Evolutionary conservation across 345 rosid genomes (phyloP).

Genomic region (Dimocarpus longan): DNA sequence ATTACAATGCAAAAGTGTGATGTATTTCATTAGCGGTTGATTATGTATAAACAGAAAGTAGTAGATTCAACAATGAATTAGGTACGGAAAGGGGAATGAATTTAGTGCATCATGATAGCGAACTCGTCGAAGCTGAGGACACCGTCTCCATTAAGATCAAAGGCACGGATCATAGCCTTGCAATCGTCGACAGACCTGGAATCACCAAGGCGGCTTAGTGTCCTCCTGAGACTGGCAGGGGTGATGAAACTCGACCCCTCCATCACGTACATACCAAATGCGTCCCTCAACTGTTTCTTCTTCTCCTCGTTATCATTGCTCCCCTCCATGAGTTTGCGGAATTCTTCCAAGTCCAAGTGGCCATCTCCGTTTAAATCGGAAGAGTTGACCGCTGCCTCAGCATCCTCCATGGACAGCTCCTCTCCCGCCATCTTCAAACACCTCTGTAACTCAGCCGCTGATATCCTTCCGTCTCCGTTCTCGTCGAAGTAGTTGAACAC

Average conservation of each 20-base stretch:
- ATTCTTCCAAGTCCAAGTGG: slow-evolving; percentile 55
- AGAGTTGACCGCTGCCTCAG: slow-evolving; percentile 44
- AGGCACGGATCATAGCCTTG: slow-evolving; percentile 54
- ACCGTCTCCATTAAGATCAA: slow-evolving; percentile 73
- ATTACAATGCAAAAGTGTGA: not conserved
- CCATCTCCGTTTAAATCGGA: slow-evolving; percentile 72
- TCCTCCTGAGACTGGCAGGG: slow-evolving; percentile 55
- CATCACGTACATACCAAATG: slow-evolving; percentile 57
- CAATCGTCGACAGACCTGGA: slow-evolving; percentile 53
- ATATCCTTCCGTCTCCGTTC: slow-evolving; percentile 63
- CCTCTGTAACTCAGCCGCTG: slow-evolving; percentile 52
- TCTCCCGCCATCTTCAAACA: slow-evolving; percentile 52
- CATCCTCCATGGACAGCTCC: slow-evolving; percentile 52
- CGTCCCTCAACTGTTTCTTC: slow-evolving; percentile 47
- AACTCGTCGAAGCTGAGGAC: slow-evolving; percentile 74
- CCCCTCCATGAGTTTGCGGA: slow-evolving; percentile 49
- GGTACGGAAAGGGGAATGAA: not conserved
- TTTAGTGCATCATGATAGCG: slow-evolving; percentile 55
- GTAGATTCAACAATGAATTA: not conserved
- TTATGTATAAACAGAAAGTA: not conserved
- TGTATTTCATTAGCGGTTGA: not conserved
- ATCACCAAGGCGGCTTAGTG: slow-evolving; percentile 59
- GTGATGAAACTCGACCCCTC: slow-evolving; percentile 62
- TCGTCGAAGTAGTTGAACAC: slow-evolving; percentile 63
- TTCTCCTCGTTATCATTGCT: slow-evolving; percentile 37